A percentile compares a stretch with the other conserved stretches of the same genome.
phyloP scores from a whole-genome alignment of 257 asterid species.

The Solanum pimpinellifolium region DNA sequence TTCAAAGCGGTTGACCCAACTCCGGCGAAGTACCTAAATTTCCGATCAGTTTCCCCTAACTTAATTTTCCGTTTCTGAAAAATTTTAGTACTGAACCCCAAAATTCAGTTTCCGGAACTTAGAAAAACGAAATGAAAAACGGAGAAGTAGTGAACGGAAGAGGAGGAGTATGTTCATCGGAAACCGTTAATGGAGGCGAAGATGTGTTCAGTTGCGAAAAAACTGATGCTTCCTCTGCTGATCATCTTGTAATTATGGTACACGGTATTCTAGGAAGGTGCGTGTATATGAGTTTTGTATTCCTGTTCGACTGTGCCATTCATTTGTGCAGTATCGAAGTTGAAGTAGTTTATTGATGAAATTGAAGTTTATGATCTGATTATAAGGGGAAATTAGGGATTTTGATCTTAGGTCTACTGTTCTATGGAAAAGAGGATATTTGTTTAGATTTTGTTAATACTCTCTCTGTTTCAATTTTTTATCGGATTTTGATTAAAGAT shows the following conservation, averaged over 20 bases:
- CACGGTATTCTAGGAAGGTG: conserved; percentile 99
- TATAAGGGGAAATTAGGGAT: not conserved
- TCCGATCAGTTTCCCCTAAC: not conserved
- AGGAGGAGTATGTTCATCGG: conserved; percentile 41
- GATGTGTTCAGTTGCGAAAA: conserved; percentile 48
- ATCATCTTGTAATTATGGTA: conserved; percentile 91
- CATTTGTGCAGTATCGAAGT: not conserved
- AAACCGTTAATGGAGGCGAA: conserved; percentile 48
- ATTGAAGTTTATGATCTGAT: not conserved
- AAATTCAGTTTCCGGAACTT: not conserved
- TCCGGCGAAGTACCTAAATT: not conserved
- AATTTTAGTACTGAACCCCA: not conserved
- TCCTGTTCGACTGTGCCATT: not conserved
- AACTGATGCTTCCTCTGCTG: conserved; percentile 54
- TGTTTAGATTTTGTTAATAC: not conserved
- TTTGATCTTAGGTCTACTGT: not conserved
- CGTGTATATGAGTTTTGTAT: not conserved
- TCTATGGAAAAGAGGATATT: not conserved
- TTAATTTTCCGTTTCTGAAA: not conserved
- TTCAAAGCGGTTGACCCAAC: not conserved
- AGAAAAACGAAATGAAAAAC: not conserved
- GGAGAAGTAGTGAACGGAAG: not conserved
- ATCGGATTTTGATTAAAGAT: not conserved
- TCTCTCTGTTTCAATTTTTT: not conserved
- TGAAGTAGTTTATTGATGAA: not conserved